Evolutionary conservation across 352 stramenopile species (phyloP).

Genomic region (Pythium rhizo-oryzae): DNA sequence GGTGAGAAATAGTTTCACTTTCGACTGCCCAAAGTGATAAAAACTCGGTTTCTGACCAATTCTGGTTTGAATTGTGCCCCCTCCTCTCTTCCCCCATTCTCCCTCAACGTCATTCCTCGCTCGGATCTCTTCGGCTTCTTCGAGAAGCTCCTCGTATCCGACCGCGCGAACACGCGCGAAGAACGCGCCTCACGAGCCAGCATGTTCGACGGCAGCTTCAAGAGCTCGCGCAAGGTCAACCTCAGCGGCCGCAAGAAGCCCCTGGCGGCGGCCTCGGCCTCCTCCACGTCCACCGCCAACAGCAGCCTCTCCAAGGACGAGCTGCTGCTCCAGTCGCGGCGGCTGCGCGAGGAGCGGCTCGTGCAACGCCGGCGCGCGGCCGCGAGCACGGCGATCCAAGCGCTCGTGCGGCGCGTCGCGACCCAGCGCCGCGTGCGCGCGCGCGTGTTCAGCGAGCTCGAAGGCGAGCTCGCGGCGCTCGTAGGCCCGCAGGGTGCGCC

Average conservation of each 20-base stretch:
- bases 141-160: too few species aligned
- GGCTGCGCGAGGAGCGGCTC: slow-evolving; percentile 55
- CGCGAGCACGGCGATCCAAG: slow-evolving; percentile 59
- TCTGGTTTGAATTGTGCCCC: too few species aligned
- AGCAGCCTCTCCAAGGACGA: slow-evolving; percentile 55
- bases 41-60: too few species aligned
- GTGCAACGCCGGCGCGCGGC: slow-evolving; percentile 39
- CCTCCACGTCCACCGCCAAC: slow-evolving; percentile 9
- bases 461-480: slow-evolving; percentile 42
- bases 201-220: slow-evolving; percentile 83
- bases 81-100: too few species aligned
- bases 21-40: too few species aligned
- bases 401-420: slow-evolving; percentile 41
- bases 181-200: neutral
- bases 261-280: slow-evolving; percentile 30
- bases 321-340: slow-evolving; percentile 57
- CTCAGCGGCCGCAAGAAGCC: slow-evolving; percentile 61
- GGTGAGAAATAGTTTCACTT: too few species aligned
- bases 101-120: too few species aligned
- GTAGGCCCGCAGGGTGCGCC: slow-evolving; percentile 41
- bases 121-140: too few species aligned
- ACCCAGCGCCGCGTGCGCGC: slow-evolving; percentile 30
- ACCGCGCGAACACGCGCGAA: neutral
- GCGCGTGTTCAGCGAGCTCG: slow-evolving; percentile 42
- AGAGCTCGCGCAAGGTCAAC: slow-evolving; percentile 67